phyloP scores from a whole-genome alignment of 1,284 basidiomycete genomes.

The Ceratobasidium sp. region DNA sequence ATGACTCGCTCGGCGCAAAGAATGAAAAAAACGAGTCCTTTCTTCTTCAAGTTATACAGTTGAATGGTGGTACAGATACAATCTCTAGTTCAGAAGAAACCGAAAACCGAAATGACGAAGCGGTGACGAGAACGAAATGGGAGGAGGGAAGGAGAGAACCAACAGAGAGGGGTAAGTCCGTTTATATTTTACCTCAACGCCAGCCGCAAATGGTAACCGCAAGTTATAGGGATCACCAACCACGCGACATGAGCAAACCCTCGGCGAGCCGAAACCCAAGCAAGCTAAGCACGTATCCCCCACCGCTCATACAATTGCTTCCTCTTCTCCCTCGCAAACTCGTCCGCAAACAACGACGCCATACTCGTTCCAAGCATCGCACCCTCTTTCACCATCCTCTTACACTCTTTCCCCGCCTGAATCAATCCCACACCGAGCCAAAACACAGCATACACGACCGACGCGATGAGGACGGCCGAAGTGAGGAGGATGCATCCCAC shows the following conservation, averaged over 20 bases:
- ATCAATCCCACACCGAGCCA: not conserved
- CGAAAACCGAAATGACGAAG: not conserved
- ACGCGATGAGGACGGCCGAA: constrained; percentile 33
- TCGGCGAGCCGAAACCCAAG: not conserved
- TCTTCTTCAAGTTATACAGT: constrained; percentile 20
- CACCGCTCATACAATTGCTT: constrained; percentile 28
- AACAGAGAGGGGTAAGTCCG: constrained; percentile 20
- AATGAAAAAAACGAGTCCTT: not conserved
- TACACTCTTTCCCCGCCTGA: not conserved
- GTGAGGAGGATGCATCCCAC: constrained; percentile 29
- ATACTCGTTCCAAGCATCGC: constrained; percentile 24
- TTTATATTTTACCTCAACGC: not conserved
- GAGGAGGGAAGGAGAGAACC: not conserved
- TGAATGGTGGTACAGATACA: constrained; percentile 1
- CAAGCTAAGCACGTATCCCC: constrained; percentile 5
- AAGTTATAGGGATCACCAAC: too few species aligned
- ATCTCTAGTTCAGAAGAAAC: too few species aligned
- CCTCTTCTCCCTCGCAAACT: constrained; percentile 22
- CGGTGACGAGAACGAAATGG: not conserved
- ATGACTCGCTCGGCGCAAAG: too few species aligned
- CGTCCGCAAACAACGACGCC: constrained; percentile 39
- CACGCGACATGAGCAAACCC: not conserved
- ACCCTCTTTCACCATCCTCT: not conserved
- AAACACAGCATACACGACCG: constrained; percentile 11
- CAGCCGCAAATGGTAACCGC: constrained; percentile 16